A percentile compares a stretch with the other conserved stretches of the same genome.
These are phyloP conservation scores for Botryotinia globosa DNA, from an alignment of 2,329 filamentous ascomycete genomes.

Conservation along the genomic window DNA sequence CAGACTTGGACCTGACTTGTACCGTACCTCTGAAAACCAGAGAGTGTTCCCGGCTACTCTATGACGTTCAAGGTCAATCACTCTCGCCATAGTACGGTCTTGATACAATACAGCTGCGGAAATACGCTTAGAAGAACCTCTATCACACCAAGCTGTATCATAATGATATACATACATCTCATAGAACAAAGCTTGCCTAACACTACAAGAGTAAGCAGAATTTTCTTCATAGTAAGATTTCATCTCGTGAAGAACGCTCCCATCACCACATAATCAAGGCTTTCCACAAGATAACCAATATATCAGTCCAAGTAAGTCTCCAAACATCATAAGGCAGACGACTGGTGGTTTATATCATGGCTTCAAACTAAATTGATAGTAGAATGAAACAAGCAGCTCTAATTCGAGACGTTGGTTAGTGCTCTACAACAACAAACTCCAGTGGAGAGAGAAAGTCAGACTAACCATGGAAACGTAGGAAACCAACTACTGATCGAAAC, in stretches of 20 bases:
- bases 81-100: neutral
- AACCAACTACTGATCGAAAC: neutral
- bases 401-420: neutral
- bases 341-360: too few relatives aligned
- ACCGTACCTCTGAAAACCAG: neutral
- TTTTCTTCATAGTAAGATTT: neutral
- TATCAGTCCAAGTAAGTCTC: neutral
- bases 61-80: neutral
- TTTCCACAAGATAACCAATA: neutral
- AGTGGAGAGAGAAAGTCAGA: neutral
- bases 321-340: neutral
- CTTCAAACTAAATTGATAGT: neutral
- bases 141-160: neutral
- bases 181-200: neutral
- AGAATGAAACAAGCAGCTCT: neutral
- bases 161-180: neutral
- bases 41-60: neutral
- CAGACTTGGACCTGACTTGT: neutral
- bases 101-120: neutral
- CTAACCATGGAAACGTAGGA: neutral
- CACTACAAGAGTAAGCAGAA: neutral
- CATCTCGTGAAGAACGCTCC: neutral
- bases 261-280: too few relatives aligned
- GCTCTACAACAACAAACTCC: neutral
- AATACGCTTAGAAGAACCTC: neutral